These are phyloP conservation scores for Haplosporangium sp. DNA, from an alignment of 371 early-diverging fungal genomes.

Conservation along the genomic window DNA sequence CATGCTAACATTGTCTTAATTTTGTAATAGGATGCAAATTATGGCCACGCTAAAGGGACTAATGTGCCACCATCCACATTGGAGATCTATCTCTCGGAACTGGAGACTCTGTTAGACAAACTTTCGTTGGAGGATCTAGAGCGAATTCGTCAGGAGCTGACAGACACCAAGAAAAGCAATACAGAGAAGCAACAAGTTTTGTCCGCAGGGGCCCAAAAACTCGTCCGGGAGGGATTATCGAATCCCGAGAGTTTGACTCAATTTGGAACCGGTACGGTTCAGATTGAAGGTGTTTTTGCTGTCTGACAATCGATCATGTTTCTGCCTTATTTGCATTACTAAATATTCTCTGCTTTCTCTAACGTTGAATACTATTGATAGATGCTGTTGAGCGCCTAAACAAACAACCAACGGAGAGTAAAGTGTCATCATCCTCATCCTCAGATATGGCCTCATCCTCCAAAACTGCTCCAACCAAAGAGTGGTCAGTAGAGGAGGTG, in stretches of 20 bases:
- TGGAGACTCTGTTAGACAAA: conserved; percentile 76
- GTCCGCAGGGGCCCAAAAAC: conserved; percentile 31
- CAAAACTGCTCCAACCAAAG: conserved; percentile 22
- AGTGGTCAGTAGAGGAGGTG: conserved; percentile 67
- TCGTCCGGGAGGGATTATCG: conserved; percentile 36
- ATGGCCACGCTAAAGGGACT: conserved; percentile 69
- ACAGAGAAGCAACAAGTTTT: conserved; percentile 41
- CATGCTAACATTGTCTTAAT: neutral
- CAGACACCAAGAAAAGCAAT: conserved; percentile 18
- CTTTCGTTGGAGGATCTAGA: conserved; percentile 50
- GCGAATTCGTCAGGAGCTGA: conserved; percentile 34
- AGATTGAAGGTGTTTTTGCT: neutral
- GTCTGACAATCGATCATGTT: neutral
- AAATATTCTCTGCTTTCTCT: neutral
- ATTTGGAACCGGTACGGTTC: conserved; percentile 37
- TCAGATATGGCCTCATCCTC: conserved; percentile 8
- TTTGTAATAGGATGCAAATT: conserved; percentile 70
- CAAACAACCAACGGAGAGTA: neutral
- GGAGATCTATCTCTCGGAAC: conserved; percentile 70
- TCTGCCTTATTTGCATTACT: neutral
- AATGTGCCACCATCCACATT: conserved; percentile 66
- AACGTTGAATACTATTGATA: neutral
- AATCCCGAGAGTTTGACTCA: conserved; percentile 37
- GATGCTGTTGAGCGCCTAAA: conserved; percentile 12
- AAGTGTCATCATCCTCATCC: neutral